These are phyloP conservation scores for Suhomyces kunorum DNA, from an alignment of 1,139 yeast species.

Conservation along the genomic window DNA sequence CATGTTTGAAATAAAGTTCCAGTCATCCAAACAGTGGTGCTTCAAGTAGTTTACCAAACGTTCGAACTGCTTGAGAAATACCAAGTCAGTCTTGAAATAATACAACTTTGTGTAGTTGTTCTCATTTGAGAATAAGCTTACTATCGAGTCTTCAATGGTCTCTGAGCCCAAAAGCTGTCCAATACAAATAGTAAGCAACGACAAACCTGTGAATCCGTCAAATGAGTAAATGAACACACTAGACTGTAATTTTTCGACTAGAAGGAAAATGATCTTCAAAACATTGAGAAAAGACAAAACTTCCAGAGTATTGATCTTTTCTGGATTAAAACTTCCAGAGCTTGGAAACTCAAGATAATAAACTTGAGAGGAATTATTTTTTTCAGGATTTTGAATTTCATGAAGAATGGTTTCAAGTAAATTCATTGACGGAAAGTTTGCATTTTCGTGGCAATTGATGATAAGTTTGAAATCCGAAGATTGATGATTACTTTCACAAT, in stretches of 20 bases:
- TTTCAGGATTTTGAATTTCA: conserved; percentile 12
- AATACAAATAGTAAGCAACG: conserved; percentile 29
- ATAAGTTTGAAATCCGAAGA: conserved; percentile 27
- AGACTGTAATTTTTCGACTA: conserved; percentile 21
- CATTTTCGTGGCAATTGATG: conserved; percentile 40
- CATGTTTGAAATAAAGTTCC: conserved; percentile 6
- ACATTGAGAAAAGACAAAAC: conserved; percentile 34
- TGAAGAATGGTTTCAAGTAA: conserved; percentile 19
- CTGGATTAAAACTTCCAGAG: conserved; percentile 30
- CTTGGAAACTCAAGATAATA: conserved; percentile 39
- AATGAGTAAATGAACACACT: conserved; percentile 37
- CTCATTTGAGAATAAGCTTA: conserved; percentile 15
- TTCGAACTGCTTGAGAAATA: conserved; percentile 36
- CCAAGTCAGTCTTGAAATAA: conserved; percentile 35
- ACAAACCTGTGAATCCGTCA: conserved; percentile 46
- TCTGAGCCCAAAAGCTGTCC: conserved; percentile 15
- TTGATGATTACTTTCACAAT: conserved; percentile 14
- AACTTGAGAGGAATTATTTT: conserved; percentile 13
- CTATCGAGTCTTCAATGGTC: conserved; percentile 25
- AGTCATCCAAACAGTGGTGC: conserved; percentile 11
- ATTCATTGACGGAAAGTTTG: conserved; percentile 30
- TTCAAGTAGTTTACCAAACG: conserved; percentile 28
- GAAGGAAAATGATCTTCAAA: conserved; percentile 32
- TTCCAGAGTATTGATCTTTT: conserved; percentile 28
- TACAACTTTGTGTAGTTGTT: conserved; percentile 28